These are phyloP conservation scores for Russula vinacea DNA, from an alignment of 768 basidiomycete genomes.

Conservation along the genomic window DNA sequence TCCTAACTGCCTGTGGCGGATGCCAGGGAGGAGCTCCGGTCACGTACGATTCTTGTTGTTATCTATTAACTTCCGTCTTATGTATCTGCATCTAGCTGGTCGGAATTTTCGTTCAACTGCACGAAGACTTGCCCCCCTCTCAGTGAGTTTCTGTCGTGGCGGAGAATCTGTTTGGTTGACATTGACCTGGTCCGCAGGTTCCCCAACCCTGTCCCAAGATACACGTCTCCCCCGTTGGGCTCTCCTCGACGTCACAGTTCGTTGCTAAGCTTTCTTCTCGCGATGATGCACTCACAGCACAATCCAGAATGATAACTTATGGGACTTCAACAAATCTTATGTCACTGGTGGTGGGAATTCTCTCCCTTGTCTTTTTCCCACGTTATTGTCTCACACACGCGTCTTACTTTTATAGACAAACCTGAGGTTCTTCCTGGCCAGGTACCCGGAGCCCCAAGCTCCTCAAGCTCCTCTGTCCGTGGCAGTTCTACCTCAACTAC, in stretches of 20 bases:
- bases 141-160: neutral
- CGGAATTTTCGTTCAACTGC: neutral
- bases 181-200: neutral
- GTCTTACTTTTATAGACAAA: neutral
- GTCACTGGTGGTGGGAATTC: neutral
- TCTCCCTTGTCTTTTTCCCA: neutral
- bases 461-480: neutral
- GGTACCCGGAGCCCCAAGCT: neutral
- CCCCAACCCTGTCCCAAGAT: conserved; percentile 6
- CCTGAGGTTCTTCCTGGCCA: neutral
- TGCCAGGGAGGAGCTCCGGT: neutral
- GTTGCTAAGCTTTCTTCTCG: neutral
- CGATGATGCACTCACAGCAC: neutral
- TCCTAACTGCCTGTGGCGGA: conserved; percentile 9
- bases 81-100: neutral
- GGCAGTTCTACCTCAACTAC: neutral
- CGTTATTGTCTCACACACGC: neutral
- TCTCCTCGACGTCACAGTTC: conserved; percentile 4
- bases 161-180: neutral
- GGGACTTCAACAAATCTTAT: neutral
- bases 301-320: neutral
- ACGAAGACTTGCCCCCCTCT: neutral
- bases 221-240: conserved; percentile 3
- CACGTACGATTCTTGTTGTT: neutral
- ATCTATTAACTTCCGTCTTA: neutral